These are phyloP conservation scores for Alternaria sp. DNA, from an alignment of 2,329 filamentous ascomycete genomes.

Conservation along the genomic window DNA sequence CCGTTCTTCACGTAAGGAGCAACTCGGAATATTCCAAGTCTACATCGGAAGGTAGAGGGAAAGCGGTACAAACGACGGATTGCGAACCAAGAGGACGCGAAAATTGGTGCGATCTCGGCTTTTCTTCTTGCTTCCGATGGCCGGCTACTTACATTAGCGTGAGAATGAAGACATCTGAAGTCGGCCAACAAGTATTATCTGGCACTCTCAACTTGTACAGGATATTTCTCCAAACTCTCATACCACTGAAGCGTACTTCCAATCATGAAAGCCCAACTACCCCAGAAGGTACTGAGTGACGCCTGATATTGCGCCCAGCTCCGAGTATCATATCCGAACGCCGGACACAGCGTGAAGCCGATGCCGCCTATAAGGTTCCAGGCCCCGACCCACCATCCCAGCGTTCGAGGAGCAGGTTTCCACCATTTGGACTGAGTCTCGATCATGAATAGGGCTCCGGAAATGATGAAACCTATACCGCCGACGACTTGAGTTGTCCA, in stretches of 20 bases:
- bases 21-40: background rate
- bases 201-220: slow-evolving; percentile 24
- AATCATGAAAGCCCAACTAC: slow-evolving; percentile 44
- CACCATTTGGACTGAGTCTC: slow-evolving; percentile 72
- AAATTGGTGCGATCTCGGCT: background rate
- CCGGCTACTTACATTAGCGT: background rate
- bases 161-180: too few species aligned
- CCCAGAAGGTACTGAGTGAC: slow-evolving; percentile 42
- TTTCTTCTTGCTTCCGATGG: background rate
- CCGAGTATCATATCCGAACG: slow-evolving; percentile 39
- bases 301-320: slow-evolving; percentile 45
- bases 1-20: background rate
- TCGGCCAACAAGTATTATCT: background rate
- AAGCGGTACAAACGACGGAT: too few species aligned
- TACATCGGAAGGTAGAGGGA: background rate
- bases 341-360: slow-evolving; percentile 61
- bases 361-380: slow-evolving; percentile 70
- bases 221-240: slow-evolving; percentile 43
- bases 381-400: slow-evolving; percentile 71
- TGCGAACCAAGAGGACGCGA: background rate
- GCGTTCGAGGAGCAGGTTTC: slow-evolving; percentile 59
- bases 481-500: slow-evolving; percentile 70
- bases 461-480: slow-evolving; percentile 67
- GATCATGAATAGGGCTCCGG: slow-evolving; percentile 65
- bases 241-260: slow-evolving; percentile 44